Evolutionary conservation across 495 filamentous ascomycete species (phyloP).

Genomic region (Penicillium flavigenum): DNA sequence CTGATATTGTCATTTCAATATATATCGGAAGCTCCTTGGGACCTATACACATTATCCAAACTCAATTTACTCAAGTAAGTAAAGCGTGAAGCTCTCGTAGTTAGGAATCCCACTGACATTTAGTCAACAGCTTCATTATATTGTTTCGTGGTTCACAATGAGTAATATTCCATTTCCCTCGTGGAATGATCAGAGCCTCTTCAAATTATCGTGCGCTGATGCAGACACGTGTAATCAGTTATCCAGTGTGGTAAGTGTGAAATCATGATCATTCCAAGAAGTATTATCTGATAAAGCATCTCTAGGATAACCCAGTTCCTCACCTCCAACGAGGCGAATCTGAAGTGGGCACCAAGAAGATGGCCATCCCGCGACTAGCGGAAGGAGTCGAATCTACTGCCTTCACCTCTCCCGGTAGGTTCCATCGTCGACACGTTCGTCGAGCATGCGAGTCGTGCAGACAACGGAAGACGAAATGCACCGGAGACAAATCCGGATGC

Average conservation of each 20-base stretch:
- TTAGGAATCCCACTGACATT: background rate
- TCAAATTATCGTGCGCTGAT: constrained; percentile 34
- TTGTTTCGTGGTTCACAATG: constrained; percentile 21
- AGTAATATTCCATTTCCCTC: constrained; percentile 27
- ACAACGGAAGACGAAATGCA: constrained; percentile 58
- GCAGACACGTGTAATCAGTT: constrained; percentile 32
- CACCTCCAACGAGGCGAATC: constrained; percentile 22
- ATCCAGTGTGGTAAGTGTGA: constrained; percentile 28
- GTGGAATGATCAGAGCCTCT: constrained; percentile 33
- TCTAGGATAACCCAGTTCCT: constrained; percentile 27
- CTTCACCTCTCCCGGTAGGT: constrained; percentile 37
- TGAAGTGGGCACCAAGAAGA: constrained; percentile 32
- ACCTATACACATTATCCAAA: background rate
- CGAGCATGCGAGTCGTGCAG: constrained; percentile 51
- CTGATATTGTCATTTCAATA: constrained; percentile 2
- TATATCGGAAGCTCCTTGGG: background rate
- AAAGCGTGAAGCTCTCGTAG: background rate
- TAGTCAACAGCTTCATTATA: constrained; percentile 1
- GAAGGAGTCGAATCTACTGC: constrained; percentile 40
- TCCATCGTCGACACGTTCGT: constrained; percentile 45
- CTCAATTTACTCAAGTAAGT: constrained; percentile 4
- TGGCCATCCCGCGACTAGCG: constrained; percentile 45
- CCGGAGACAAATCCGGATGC: constrained; percentile 54
- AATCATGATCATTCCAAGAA: constrained; percentile 1
- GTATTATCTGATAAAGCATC: constrained; percentile 5